A percentile compares a stretch with the other conserved stretches of the same genome.
Evolutionary conservation across 176 grass and related monocot genomes (phyloP).

Genomic region (Eremochloa ophiuroides): DNA sequence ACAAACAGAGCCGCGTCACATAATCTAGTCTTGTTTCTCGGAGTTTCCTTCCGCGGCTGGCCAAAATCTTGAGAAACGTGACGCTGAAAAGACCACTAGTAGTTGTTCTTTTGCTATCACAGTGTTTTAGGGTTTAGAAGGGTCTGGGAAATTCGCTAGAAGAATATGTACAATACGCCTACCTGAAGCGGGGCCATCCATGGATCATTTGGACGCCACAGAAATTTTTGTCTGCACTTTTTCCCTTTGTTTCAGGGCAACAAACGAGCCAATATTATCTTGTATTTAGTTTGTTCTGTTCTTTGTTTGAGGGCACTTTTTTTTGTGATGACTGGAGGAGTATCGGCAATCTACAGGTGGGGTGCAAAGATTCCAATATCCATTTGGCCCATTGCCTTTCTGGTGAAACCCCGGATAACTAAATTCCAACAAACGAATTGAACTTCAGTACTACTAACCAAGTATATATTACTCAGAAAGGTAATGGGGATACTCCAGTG

Average conservation of each 20-base stretch:
- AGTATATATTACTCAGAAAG: too few species aligned
- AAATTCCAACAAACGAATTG: background rate
- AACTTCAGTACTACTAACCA: background rate
- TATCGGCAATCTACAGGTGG: too few species aligned
- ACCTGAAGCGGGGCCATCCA: too few species aligned
- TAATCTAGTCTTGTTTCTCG: too few species aligned
- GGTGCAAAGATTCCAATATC: background rate
- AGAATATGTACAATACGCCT: too few species aligned
- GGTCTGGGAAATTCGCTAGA: background rate
- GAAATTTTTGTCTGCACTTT: background rate
- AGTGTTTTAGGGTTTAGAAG: constrained; percentile 6
- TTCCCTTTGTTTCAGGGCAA: background rate
- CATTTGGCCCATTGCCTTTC: background rate
- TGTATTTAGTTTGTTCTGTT: too few species aligned
- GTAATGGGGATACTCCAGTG: too few species aligned
- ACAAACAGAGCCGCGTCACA: too few species aligned
- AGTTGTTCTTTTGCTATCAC: background rate
- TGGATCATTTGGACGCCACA: background rate
- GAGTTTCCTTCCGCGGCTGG: background rate
- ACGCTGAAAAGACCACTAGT: background rate
- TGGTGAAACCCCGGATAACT: background rate
- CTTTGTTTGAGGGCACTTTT: too few species aligned
- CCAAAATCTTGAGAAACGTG: background rate
- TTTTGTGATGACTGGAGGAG: too few species aligned
- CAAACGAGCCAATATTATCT: background rate